A percentile compares a stretch with the other conserved stretches of the same genome.
Evolutionary conservation across 441 rosid species (phyloP).

Genomic region (Syzygium malaccense): DNA sequence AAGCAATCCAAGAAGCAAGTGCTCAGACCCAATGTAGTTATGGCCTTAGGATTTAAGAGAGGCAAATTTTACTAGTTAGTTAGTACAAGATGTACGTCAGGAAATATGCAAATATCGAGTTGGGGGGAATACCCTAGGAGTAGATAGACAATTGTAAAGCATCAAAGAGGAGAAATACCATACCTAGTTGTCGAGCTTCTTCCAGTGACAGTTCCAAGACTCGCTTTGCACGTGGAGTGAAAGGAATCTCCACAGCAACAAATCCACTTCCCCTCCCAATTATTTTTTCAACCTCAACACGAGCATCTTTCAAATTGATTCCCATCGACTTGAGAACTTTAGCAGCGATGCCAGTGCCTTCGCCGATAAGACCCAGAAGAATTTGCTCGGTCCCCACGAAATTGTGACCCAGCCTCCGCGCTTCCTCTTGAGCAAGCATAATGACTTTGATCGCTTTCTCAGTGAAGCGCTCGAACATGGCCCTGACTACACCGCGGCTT

Average conservation of each 20-base stretch:
- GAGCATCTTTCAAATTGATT: slow-evolving; percentile 91
- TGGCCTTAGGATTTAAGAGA: slow-evolving; percentile 49
- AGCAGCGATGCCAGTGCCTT: slow-evolving; percentile 98
- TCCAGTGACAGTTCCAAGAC: slow-evolving; percentile 87
- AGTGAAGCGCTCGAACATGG: slow-evolving; percentile 96
- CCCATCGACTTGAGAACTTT: slow-evolving; percentile 99
- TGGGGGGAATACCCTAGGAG: background rate
- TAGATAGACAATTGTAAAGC: background rate
- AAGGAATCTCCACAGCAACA: slow-evolving; percentile 95
- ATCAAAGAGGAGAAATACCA: background rate
- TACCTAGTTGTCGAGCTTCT: slow-evolving; percentile 97
- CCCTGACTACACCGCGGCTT: slow-evolving; percentile 45
- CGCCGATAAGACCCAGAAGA: slow-evolving; percentile 88
- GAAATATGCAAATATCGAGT: background rate
- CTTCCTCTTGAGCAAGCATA: slow-evolving; percentile 99
- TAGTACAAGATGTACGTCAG: background rate
- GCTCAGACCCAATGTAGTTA: slow-evolving; percentile 98
- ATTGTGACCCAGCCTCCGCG: slow-evolving; percentile 94
- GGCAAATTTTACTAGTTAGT: background rate
- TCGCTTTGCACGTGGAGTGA: slow-evolving; percentile 98
- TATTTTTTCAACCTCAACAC: slow-evolving; percentile 93
- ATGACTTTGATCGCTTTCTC: slow-evolving; percentile 97
- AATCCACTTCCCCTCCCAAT: slow-evolving; percentile 98
- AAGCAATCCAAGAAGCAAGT: slow-evolving; percentile 89
- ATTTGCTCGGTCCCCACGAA: slow-evolving; percentile 99